These are phyloP conservation scores for Funneliformis mosseae DNA, from an alignment of 192 early-diverging fungal species.

Conservation along the genomic window DNA sequence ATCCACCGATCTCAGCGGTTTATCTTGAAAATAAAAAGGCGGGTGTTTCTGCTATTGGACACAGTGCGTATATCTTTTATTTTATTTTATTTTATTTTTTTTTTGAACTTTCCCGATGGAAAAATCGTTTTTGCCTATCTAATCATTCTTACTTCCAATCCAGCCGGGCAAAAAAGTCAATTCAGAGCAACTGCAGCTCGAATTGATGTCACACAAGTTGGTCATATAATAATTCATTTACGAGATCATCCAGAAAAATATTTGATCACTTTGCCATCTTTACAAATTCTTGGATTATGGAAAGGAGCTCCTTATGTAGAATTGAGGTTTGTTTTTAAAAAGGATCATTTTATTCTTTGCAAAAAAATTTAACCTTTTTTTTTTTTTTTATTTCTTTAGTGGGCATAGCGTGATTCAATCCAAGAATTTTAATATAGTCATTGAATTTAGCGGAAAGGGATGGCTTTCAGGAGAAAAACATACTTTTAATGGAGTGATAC, in stretches of 20 bases:
- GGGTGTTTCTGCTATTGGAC: constrained; percentile 63
- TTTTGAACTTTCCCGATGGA: not conserved
- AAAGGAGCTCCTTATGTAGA: constrained; percentile 48
- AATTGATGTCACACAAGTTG: constrained; percentile 70
- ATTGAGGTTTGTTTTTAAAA: constrained; percentile 41
- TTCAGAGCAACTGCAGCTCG: constrained; percentile 75
- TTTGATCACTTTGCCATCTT: constrained; percentile 70
- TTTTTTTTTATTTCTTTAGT: constrained; percentile 28
- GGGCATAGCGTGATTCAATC: constrained; percentile 66
- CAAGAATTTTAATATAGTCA: constrained; percentile 60
- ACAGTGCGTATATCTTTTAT: constrained; percentile 46
- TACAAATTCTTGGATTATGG: constrained; percentile 77
- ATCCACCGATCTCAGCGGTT: constrained; percentile 72
- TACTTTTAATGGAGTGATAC: constrained; percentile 66
- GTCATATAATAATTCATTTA: constrained; percentile 70
- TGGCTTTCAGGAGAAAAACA: constrained; percentile 83
- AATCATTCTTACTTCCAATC: constrained; percentile 5
- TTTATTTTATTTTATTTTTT: not conserved
- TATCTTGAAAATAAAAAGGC: constrained; percentile 63
- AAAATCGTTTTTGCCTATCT: not conserved
- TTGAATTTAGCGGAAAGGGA: constrained; percentile 74
- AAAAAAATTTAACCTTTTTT: not conserved
- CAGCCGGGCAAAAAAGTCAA: constrained; percentile 67
- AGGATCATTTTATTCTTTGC: not conserved
- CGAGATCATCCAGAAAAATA: constrained; percentile 64